Percentiles rank a stretch among this genome's conserved stretches.
Evolutionary conservation across 2,329 filamentous ascomycete genomes (phyloP).

Genomic region (Aspergillus sp.): DNA sequence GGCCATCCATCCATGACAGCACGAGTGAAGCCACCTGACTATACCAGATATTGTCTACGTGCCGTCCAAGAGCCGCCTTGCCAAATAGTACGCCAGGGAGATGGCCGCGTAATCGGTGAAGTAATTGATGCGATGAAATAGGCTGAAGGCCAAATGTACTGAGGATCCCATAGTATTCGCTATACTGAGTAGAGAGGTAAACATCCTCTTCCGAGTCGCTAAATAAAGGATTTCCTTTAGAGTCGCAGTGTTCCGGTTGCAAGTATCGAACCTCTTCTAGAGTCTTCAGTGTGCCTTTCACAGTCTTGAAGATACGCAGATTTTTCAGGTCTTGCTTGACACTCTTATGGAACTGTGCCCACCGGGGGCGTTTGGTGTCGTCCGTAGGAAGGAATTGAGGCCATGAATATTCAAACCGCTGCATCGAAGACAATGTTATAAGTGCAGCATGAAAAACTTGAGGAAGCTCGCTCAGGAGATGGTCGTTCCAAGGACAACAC

Average conservation of each 20-base stretch:
- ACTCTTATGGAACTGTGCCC: not conserved
- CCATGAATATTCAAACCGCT: not conserved
- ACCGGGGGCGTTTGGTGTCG: not conserved
- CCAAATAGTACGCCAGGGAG: not conserved
- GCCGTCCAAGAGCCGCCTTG: too few relatives aligned
- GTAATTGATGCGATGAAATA: not conserved
- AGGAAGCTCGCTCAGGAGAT: not conserved
- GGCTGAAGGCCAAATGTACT: not conserved
- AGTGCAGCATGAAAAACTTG: not conserved
- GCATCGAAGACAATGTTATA: not conserved
- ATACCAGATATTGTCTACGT: not conserved
- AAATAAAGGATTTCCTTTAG: constrained; percentile 1
- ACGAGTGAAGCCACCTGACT: not conserved
- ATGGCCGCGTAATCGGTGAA: not conserved
- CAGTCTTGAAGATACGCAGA: constrained; percentile 1
- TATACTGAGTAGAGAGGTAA: constrained; percentile 7
- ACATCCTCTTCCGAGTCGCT: not conserved
- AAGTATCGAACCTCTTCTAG: constrained; percentile 7
- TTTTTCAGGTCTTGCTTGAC: not conserved
- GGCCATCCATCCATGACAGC: not conserved
- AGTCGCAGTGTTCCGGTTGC: not conserved
- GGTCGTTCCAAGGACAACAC: not conserved
- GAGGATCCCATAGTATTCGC: not conserved
- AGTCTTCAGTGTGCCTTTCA: not conserved
- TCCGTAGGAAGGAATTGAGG: not conserved